phyloP scores from a whole-genome alignment of 495 filamentous ascomycete genomes.

The Penicillium riverlandense region DNA sequence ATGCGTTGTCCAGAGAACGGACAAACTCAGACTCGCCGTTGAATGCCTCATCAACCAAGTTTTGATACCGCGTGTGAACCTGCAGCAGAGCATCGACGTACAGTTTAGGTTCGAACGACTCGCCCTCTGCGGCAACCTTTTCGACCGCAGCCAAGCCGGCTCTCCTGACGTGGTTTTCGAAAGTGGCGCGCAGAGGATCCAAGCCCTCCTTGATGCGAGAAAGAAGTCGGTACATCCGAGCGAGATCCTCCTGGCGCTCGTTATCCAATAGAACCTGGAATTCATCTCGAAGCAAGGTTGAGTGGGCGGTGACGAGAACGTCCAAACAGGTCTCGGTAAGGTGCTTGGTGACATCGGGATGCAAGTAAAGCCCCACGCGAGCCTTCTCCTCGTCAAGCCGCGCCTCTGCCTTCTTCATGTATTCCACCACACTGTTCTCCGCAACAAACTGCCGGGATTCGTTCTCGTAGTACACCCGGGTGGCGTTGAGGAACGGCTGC shows the following conservation, averaged over 20 bases:
- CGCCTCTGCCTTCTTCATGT: constrained; percentile 98
- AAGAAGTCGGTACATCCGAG: constrained; percentile 90
- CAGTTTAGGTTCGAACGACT: constrained; percentile 88
- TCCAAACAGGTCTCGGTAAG: constrained; percentile 84
- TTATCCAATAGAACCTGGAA: constrained; percentile 95
- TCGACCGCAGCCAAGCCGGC: constrained; percentile 82
- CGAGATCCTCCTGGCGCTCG: constrained; percentile 90
- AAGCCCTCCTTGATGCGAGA: constrained; percentile 87
- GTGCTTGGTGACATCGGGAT: constrained; percentile 74
- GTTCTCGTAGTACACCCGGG: constrained; percentile 75
- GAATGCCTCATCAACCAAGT: constrained; percentile 86
- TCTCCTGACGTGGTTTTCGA: constrained; percentile 88
- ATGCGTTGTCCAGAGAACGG: constrained; percentile 91
- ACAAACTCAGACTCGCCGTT: constrained; percentile 96
- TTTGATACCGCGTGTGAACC: constrained; percentile 87
- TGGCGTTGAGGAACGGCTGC: constrained; percentile 81
- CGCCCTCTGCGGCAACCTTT: constrained; percentile 83
- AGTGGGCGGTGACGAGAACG: constrained; percentile 85
- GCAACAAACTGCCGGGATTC: constrained; percentile 92
- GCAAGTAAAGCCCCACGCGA: constrained; percentile 85
- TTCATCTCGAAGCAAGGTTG: constrained; percentile 76
- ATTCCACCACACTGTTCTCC: constrained; percentile 97
- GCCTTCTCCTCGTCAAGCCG: constrained; percentile 92
- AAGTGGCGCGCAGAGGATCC: constrained; percentile 80
- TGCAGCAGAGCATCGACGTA: constrained; percentile 94